Conservation (phyloP, 2,329 filamentous ascomycete genomes). For the Coleophoma crateriformis region DNA sequence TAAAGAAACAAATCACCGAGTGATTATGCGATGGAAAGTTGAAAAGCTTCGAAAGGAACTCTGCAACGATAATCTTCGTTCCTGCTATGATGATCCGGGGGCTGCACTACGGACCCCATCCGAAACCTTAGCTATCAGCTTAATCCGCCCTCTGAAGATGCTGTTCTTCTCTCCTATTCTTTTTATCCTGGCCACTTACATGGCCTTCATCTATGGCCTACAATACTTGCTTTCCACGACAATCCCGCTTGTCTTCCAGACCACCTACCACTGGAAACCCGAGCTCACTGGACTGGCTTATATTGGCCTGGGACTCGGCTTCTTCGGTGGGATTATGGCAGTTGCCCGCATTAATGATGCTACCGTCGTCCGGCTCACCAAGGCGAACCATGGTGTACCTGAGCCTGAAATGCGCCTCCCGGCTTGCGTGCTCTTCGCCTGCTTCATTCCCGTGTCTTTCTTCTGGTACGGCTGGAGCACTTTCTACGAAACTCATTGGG, state of each 20-base stretch:
- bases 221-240: constrained; percentile 49
- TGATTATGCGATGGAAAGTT: constrained; percentile 46
- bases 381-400: constrained; percentile 30
- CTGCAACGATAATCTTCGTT: constrained; percentile 33
- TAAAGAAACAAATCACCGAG: constrained; percentile 41
- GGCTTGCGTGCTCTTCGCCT: constrained; percentile 37
- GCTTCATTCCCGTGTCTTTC: constrained; percentile 37
- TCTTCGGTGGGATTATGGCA: constrained; percentile 31
- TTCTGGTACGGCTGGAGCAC: constrained; percentile 48
- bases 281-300: constrained; percentile 39
- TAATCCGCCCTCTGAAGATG: constrained; percentile 44
- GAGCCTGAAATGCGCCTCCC: constrained; percentile 35
- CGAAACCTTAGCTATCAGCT: constrained; percentile 31
- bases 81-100: constrained; percentile 34
- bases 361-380: constrained; percentile 39
- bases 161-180: constrained; percentile 30
- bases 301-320: constrained; percentile 37
- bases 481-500: constrained; percentile 34
- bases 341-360: constrained; percentile 39
- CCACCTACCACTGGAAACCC: constrained; percentile 34
- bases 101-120: constrained; percentile 10
- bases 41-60: constrained; percentile 37
- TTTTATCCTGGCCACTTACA: constrained; percentile 40
- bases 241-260: constrained; percentile 42
- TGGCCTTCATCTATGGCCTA: constrained; percentile 46